Evolutionary conservation across 306 rosid genomes (phyloP).

Genomic region (Vigna trinervia): DNA sequence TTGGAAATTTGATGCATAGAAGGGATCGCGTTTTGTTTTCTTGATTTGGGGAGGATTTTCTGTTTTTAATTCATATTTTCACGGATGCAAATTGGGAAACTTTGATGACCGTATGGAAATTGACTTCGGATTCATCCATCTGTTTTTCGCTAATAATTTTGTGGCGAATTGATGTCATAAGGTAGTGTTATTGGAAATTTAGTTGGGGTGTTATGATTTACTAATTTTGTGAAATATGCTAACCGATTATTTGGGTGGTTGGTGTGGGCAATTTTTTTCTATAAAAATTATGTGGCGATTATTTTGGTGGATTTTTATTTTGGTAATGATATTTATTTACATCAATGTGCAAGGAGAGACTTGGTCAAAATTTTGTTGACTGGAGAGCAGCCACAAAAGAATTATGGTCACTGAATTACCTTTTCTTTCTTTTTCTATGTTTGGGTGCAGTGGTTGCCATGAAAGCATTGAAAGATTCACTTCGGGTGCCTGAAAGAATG

Average conservation of each 20-base stretch:
- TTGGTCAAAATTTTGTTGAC: conserved; percentile 34
- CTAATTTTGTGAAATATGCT: conserved; percentile 23
- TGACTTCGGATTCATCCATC: conserved; percentile 29
- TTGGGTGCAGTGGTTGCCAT: conserved; percentile 69
- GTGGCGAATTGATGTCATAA: conserved; percentile 28
- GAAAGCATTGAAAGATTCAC: conserved; percentile 87
- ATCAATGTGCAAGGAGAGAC: not conserved
- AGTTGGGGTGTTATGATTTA: conserved; percentile 3
- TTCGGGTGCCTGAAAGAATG: conserved; percentile 90
- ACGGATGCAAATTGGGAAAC: conserved; percentile 33
- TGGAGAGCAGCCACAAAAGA: conserved; percentile 9
- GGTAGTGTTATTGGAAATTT: conserved; percentile 27
- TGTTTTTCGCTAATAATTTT: conserved; percentile 22
- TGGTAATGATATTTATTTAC: not conserved
- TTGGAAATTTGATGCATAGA: conserved; percentile 30
- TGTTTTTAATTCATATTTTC: not conserved
- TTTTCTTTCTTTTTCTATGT: not conserved
- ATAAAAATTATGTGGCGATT: not conserved
- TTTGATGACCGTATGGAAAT: not conserved
- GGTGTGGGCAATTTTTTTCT: not conserved
- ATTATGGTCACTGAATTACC: conserved; percentile 25
- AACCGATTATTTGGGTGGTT: conserved; percentile 31
- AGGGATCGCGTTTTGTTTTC: conserved; percentile 25
- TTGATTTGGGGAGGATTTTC: not conserved
- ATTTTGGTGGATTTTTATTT: not conserved